phyloP scores from a whole-genome alignment of 768 basidiomycete species.

The Macrolepiota albuminosa region DNA sequence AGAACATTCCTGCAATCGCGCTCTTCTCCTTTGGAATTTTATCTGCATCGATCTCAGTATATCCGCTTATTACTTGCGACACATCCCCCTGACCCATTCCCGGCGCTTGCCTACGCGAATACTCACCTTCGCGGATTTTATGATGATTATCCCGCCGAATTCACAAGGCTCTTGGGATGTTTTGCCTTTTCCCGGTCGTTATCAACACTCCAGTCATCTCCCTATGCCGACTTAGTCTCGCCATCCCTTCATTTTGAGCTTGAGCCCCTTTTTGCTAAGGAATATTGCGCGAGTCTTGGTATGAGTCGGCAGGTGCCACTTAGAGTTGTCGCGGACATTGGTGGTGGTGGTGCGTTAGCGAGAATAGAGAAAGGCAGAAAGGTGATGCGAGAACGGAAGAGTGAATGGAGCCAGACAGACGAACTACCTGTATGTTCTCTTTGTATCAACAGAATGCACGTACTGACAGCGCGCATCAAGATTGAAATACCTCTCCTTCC shows the following conservation, averaged over 20 bases:
- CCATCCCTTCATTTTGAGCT: conserved; percentile 73
- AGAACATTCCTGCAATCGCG: conserved; percentile 60
- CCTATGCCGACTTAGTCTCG: conserved; percentile 71
- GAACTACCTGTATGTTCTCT: conserved; percentile 72
- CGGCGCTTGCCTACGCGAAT: conserved; percentile 75
- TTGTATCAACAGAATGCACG: neutral
- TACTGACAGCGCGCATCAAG: conserved; percentile 33
- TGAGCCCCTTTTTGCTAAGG: conserved; percentile 79
- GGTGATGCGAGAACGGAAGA: conserved; percentile 90
- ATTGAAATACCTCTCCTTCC: conserved; percentile 90
- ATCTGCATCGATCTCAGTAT: conserved; percentile 88
- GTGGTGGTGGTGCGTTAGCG: conserved; percentile 85
- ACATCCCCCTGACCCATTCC: conserved; percentile 48
- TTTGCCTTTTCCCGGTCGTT: conserved; percentile 62
- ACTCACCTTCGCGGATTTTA: conserved; percentile 61
- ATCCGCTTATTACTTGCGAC: conserved; percentile 69
- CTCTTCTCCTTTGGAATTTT: conserved; percentile 81
- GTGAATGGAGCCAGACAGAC: conserved; percentile 85
- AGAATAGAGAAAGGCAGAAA: conserved; percentile 92
- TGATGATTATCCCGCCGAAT: conserved; percentile 53
- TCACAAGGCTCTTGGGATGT: conserved; percentile 67
- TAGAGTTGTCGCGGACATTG: conserved; percentile 87
- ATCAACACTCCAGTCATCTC: conserved; percentile 58
- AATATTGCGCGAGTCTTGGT: conserved; percentile 82
- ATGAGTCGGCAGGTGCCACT: conserved; percentile 89